Base-by-base conservation (phyloP, 2,329 filamentous ascomycete genomes). In the Aspergillus caelatus region DNA sequence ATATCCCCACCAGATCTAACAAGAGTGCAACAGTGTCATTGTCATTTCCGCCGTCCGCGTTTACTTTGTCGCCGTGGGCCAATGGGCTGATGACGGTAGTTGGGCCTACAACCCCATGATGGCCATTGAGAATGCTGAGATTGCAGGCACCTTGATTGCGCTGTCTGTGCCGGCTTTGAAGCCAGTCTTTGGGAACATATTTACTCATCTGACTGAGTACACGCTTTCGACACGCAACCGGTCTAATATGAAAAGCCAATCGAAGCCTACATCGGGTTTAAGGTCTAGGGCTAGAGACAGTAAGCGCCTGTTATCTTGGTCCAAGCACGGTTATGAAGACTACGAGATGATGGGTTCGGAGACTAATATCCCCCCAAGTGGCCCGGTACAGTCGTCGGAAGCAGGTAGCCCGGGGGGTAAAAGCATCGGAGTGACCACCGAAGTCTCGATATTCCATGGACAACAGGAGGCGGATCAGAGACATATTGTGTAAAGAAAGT, bases 71-170 rank as follows among this genome's bases (percentile, higher is more conserved):
- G 80, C 83, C 46, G 67, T 74, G 28, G 82, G 83, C 0, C 82
- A 84, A 61, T 74, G 72, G 80, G 74, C 81, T 32, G 61, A 74
- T 2, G 83, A 85, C 67, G 74, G 75, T 72, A 84, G 82, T 19
- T 85, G 84, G 83, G 75, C 77, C 28, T 85, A 85, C 68, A 80
- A 83, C 58, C 80, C 83, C 0, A 79, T 85, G 75, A 72, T 85
- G 4, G 81, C 74, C 3, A 78, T 85, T 4, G 83, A 85, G 69
- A 80, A 80, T 3, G 79, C 83, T 1, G 83, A 85, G 46, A 82
- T 85, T 23, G 83, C 82, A 4, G 77, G 79, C 1, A 85, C 84
- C 0, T 68, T 85, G 28, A 80, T 85, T 45, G 82, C 83, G 1
- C 77, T 85, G 1, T 85, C 83, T 0, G 75, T 85, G 0, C 83